Conservation (phyloP, 2,329 filamentous ascomycete genomes). For the Sarocladium oryzae region DNA sequence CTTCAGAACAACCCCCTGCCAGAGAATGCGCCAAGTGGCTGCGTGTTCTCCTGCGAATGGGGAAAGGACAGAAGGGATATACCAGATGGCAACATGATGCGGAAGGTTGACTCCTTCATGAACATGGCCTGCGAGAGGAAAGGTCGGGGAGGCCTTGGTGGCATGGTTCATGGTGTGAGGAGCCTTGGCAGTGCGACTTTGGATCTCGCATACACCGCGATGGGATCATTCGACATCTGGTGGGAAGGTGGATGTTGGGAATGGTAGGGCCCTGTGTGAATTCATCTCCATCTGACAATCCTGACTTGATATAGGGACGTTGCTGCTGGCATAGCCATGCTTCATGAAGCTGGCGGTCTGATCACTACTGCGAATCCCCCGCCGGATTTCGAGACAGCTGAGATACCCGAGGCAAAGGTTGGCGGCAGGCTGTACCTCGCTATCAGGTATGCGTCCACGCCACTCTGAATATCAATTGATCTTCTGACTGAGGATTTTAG, state of each 20-base stretch:
- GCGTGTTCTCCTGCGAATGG: constrained; percentile 72
- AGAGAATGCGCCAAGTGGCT: constrained; percentile 56
- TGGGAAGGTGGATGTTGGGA: constrained; percentile 81
- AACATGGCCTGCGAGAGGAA: constrained; percentile 66
- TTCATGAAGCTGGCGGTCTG: constrained; percentile 67
- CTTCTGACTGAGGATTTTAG: constrained; percentile 25
- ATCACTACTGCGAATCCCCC: constrained; percentile 71
- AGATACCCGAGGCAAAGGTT: constrained; percentile 53
- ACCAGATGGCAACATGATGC: constrained; percentile 59
- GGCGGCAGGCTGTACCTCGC: constrained; percentile 67
- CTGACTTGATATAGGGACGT: constrained; percentile 51
- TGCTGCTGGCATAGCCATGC: constrained; percentile 65
- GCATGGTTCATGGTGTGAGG: constrained; percentile 72
- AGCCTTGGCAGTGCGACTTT: constrained; percentile 67
- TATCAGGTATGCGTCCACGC: constrained; percentile 42
- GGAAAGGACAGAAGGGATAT: constrained; percentile 67
- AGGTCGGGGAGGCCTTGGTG: constrained; percentile 58
- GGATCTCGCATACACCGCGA: constrained; percentile 68
- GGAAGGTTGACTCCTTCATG: constrained; percentile 68
- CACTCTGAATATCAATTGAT: background rate
- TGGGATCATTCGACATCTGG: constrained; percentile 73
- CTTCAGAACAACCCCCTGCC: constrained; percentile 58
- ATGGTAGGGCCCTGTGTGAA: too few species aligned
- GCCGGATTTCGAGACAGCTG: constrained; percentile 43
- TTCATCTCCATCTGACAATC: too few species aligned